Evolutionary conservation across 345 rosid species (phyloP), one percentile per base, ranked within the genome.

Genomic region (Balakata baccata): DNA sequence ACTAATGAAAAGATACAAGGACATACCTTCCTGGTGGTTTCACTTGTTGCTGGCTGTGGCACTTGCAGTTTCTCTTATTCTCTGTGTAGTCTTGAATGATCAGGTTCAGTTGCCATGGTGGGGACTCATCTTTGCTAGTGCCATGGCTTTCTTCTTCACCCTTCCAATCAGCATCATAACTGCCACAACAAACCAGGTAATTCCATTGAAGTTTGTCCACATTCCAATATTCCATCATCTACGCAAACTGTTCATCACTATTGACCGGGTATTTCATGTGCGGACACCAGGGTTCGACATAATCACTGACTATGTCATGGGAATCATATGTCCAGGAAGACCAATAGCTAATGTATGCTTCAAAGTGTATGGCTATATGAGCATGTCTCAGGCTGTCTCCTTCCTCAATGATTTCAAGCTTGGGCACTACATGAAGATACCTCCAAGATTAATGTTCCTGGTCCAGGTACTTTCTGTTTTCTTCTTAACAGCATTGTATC

Each of bases 351-450:
- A 90, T 67, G 96, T 92, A n/a, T 90, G 97, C 88, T 92, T 94
- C 88, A 94, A 94, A 75, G 81, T 85, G 41, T 89, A 89, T 70
- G 98, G 98, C 37, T 92, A 92, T 73, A 90, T 87, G 79, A 94
- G 98, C 83, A 89, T 89, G 96, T 84, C 87, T 68, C 98, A 94
- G 69, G 96, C 98, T 49, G 87, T 94, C 39, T 92, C 98, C 47
- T 94, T 94, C 85, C 89, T 92, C 71, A 88, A 25, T 66, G 97
- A 94, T 86, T 93, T 93, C 88, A 93, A 93, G 85, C 87, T 90
- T 41, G 98, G 98, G 64, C 97, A 93, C 75, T 93, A 91, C 84
- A 93, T 93, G 98, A 93, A 91, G 88, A 93, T 93, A 46, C 98
- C 98, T 66, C 97, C 96, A 70, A 83, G 94, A 75, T 92, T 92